These are phyloP conservation scores for Entomortierella parvispora DNA, from an alignment of 192 early-diverging fungal genomes.

Conservation along the genomic window DNA sequence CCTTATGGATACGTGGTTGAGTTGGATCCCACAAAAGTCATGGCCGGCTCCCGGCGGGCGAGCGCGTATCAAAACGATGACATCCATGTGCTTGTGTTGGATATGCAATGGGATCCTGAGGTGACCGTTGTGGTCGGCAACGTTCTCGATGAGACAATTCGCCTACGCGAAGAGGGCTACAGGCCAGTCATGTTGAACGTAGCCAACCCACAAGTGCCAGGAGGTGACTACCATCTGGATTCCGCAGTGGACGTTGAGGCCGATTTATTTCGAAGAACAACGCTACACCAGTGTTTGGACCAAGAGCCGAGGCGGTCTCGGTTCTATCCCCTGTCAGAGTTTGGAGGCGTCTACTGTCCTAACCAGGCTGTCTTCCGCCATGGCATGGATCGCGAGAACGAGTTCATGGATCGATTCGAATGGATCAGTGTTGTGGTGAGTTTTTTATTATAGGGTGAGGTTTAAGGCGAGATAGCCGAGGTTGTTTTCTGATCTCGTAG, in stretches of 20 bases:
- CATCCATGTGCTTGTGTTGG: conserved; percentile 40
- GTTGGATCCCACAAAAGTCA: conserved; percentile 34
- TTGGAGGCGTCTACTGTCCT: conserved; percentile 56
- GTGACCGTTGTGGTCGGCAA: conserved; percentile 47
- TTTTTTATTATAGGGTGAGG: too few relatives aligned
- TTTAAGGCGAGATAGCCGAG: neutral
- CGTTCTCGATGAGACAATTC: conserved; percentile 44
- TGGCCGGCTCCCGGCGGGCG: conserved; percentile 45
- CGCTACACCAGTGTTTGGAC: conserved; percentile 51
- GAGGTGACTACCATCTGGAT: conserved; percentile 49
- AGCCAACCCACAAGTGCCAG: conserved; percentile 25
- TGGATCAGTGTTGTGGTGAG: conserved; percentile 56
- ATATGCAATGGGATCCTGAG: conserved; percentile 52
- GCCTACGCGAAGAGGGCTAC: conserved; percentile 43
- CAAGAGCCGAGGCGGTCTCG: conserved; percentile 45
- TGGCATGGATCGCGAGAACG: conserved; percentile 34
- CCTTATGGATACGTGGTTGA: conserved; percentile 45
- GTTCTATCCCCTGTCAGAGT: conserved; percentile 51
- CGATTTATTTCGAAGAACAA: conserved; percentile 57
- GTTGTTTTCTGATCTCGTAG: neutral
- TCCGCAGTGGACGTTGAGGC: conserved; percentile 44
- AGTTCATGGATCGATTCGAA: conserved; percentile 53
- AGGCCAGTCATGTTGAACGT: conserved; percentile 50
- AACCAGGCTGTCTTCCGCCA: conserved; percentile 53
- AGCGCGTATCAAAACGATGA: conserved; percentile 40